phyloP scores from a whole-genome alignment of 1,139 yeast species.

The Lodderomyces margitis region DNA sequence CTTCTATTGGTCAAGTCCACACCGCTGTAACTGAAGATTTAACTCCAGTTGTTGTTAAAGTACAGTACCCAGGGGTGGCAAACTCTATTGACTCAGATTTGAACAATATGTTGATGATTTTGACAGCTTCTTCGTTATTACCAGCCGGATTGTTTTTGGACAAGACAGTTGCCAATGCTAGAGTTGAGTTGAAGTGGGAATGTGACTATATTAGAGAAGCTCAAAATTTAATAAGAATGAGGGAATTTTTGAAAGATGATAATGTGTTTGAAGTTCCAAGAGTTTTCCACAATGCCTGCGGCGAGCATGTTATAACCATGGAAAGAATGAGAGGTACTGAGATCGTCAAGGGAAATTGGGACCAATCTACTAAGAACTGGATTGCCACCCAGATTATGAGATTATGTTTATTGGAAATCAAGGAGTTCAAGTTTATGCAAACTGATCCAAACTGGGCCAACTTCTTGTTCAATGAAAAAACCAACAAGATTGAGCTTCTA shows the following conservation, averaged over 20 bases:
- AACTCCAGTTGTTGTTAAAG: slow-evolving; percentile 88
- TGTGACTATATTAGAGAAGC: slow-evolving; percentile 95
- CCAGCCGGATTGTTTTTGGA: slow-evolving; percentile 94
- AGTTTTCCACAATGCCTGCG: slow-evolving; percentile 75
- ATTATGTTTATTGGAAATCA: slow-evolving; percentile 81
- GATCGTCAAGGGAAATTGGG: slow-evolving; percentile 74
- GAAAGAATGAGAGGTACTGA: slow-evolving; percentile 81
- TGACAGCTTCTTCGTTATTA: slow-evolving; percentile 81
- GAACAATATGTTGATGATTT: slow-evolving; percentile 73
- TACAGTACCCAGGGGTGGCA: slow-evolving; percentile 98
- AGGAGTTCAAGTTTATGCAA: slow-evolving; percentile 87
- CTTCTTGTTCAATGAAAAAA: slow-evolving; percentile 71
- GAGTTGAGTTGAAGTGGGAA: slow-evolving; percentile 94
- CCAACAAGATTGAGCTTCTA: slow-evolving; percentile 72
- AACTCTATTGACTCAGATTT: slow-evolving; percentile 91
- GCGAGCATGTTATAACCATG: slow-evolving; percentile 87
- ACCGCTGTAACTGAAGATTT: slow-evolving; percentile 66
- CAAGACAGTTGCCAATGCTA: slow-evolving; percentile 88
- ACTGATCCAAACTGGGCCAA: slow-evolving; percentile 99
- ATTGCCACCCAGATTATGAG: slow-evolving; percentile 87
- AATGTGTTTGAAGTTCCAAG: slow-evolving; percentile 76
- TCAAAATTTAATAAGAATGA: slow-evolving; percentile 67
- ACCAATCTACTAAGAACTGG: slow-evolving; percentile 72
- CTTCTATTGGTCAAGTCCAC: slow-evolving; percentile 97
- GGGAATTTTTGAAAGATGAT: slow-evolving; percentile 60